Evolutionary conservation across 176 grass and related monocot species (phyloP), one percentile per base, ranked within the genome.

Genomic region (Musa itinerans): DNA sequence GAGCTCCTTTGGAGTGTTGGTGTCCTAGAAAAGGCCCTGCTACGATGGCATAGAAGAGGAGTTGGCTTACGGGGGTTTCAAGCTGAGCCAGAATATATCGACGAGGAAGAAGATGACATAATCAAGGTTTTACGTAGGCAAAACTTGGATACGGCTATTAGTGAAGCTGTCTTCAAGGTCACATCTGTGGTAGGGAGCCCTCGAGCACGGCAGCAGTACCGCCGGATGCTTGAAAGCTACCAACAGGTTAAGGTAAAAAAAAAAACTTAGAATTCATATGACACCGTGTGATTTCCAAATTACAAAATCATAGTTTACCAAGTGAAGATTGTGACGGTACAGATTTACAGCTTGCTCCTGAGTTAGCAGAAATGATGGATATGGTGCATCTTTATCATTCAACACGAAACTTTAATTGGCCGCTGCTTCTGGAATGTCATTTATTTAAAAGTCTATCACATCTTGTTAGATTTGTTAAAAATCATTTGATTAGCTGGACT

Each of bases 81-180:
- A 53, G 69, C 84, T 67, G 75, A 55, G 26, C 78, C 73, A 22
- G 86, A 87, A 90, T 53, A 34, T 22, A 83, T 92, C 12, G 82
- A 99, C 50, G 54, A 83, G 72, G 84, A 84, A 54, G 86, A 86
- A 67, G 83, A 80, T 9, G 91, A 92, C 52, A 79, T 99, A 24
- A 24, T 84, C 58, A 80, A 72, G 65, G 81, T 80, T 77, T 92
- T 99, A 29, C 82, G 85, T 20, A 94, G 92, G 75, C 83, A 92
- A 76, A 89, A 82, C 65, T 89, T 99, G 76, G 88, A 99, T 66
- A 84, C 85, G 80, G 87, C 84, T 78, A 64, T 87, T 61, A 78
- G 81, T 34, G 78, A 94, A 80, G 90, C 91, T 74, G 84, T 95
- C 65, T 89, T 81, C 2, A 95, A 73, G 70, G 95, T 99, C 80